These are phyloP conservation scores for Talaromyces adpressus DNA, from an alignment of 495 filamentous ascomycete genomes.

Conservation along the genomic window DNA sequence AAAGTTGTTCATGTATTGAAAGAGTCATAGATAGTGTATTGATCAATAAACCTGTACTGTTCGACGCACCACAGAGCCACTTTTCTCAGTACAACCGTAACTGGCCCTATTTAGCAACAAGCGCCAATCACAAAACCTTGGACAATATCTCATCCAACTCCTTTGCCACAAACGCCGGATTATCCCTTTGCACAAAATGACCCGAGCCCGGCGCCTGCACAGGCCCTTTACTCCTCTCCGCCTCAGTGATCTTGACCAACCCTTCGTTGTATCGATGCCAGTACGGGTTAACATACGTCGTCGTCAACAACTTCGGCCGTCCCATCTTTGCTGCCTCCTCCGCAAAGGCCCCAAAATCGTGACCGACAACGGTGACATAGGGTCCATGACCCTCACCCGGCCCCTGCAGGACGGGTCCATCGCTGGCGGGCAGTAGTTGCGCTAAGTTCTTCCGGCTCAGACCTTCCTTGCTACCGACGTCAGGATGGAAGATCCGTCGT, in stretches of 20 bases:
- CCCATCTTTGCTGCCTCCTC: constrained; percentile 33
- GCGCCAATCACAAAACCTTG: constrained; percentile 9
- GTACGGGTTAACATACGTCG: constrained; percentile 44
- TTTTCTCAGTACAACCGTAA: not conserved
- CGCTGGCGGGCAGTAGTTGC: constrained; percentile 41
- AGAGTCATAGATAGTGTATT: not conserved
- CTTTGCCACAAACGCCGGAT: constrained; percentile 47
- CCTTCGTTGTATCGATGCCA: constrained; percentile 54
- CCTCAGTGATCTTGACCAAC: constrained; percentile 37
- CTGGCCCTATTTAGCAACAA: not conserved
- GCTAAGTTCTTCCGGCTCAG: constrained; percentile 44
- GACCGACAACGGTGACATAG: constrained; percentile 40
- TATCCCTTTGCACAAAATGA: constrained; percentile 58
- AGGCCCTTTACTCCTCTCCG: constrained; percentile 32
- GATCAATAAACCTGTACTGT: not conserved
- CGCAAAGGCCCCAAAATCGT: constrained; percentile 53
- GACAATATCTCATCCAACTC: constrained; percentile 36
- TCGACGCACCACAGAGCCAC: not conserved
- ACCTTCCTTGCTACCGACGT: constrained; percentile 47
- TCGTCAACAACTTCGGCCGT: constrained; percentile 34
- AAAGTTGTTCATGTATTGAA: not conserved
- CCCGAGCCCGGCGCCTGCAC: constrained; percentile 48
- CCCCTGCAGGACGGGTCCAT: constrained; percentile 40
- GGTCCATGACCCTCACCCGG: constrained; percentile 29
- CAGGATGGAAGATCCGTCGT: constrained; percentile 41